Percentiles rank a stretch among this genome's conserved stretches.
Conservation (phyloP, 1,284 basidiomycete species). For the Cryptococcus sp. region DNA sequence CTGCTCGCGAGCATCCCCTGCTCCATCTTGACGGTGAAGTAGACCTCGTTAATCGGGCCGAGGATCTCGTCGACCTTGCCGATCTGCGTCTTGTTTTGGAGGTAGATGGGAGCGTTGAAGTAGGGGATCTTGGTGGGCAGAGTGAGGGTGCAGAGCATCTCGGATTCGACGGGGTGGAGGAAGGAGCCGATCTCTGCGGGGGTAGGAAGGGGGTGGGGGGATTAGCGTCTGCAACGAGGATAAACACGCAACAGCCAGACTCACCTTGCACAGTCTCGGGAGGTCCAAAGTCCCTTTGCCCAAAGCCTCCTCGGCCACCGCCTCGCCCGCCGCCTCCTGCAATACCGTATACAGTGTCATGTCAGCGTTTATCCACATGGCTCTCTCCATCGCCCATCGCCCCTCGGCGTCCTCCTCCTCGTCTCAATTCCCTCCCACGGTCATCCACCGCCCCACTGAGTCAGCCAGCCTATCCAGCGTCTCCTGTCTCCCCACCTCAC, state of each 20-base stretch:
- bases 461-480: neutral
- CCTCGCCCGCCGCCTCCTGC: conserved; percentile 55
- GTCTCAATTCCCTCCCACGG: neutral
- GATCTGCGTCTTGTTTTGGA: conserved; percentile 94
- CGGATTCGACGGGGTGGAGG: conserved; percentile 92
- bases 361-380: neutral
- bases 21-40: conserved; percentile 96
- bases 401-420: neutral
- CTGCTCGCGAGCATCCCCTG: conserved; percentile 92
- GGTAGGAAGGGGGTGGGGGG: neutral
- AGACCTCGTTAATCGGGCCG: conserved; percentile 93
- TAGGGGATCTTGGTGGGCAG: conserved; percentile 91
- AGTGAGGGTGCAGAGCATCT: conserved; percentile 90
- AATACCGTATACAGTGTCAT: neutral
- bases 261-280: conserved; percentile 78
- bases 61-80: conserved; percentile 89
- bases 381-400: too few relatives aligned
- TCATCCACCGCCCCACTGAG: conserved; percentile 27
- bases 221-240: neutral
- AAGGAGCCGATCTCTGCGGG: conserved; percentile 77
- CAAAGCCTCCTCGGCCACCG: conserved; percentile 58
- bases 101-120: conserved; percentile 99
- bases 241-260: conserved; percentile 22
- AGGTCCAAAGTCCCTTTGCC: conserved; percentile 71
- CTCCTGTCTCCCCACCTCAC: conserved; percentile 22